Conservation (phyloP, 1,139 yeast genomes). For the Komagataea norvegica region DNA sequence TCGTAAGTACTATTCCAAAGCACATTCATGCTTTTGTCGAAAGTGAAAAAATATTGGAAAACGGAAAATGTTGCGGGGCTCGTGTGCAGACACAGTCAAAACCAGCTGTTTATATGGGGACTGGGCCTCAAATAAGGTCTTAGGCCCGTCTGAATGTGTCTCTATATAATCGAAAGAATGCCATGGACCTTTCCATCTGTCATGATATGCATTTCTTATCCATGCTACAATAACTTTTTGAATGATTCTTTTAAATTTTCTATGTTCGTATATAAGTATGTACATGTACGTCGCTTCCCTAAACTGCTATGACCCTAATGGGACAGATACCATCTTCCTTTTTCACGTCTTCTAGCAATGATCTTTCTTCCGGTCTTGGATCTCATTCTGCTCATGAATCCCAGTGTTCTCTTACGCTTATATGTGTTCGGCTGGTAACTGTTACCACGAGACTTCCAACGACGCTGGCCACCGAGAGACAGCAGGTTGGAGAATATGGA, state of each 20-base stretch:
- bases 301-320: slow-evolving; percentile 40
- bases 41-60: slow-evolving; percentile 2
- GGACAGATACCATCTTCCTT: slow-evolving; percentile 92
- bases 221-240: too few relatives aligned
- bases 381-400: slow-evolving; percentile 84
- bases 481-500: slow-evolving; percentile 21
- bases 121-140: too few relatives aligned
- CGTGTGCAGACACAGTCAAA: too few relatives aligned
- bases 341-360: slow-evolving; percentile 70
- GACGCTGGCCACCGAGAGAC: slow-evolving; percentile 41
- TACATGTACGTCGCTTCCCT: not conserved
- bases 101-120: too few relatives aligned
- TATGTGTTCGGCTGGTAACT: slow-evolving; percentile 92
- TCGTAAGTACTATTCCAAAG: not conserved
- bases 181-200: too few relatives aligned
- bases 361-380: slow-evolving; percentile 77
- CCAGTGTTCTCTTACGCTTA: slow-evolving; percentile 85
- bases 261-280: not conserved
- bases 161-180: too few relatives aligned
- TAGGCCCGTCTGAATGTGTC: too few relatives aligned
- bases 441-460: slow-evolving; percentile 90
- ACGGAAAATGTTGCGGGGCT: too few relatives aligned
- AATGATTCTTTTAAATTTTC: not conserved
- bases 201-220: too few relatives aligned
- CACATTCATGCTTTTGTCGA: not conserved